Evolutionary conservation across 176 grass and related monocot species (phyloP), one percentile per base, ranked within the genome.

Genomic region (Triticum timopheevii): DNA sequence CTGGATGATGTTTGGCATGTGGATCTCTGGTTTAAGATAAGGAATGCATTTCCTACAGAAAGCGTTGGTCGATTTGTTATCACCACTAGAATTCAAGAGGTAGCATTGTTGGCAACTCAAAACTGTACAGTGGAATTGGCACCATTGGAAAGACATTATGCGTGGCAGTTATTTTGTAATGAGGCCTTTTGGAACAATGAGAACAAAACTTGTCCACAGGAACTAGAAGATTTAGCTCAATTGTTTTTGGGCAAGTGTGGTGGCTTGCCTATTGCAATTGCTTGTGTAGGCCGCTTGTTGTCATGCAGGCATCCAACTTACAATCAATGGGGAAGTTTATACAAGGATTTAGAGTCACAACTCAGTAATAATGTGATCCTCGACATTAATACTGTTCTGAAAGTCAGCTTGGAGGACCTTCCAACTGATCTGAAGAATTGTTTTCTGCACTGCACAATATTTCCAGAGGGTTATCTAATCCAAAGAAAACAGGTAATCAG

Each of bases 181-280:
- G 66, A 58, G 33, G 76, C 84, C 4, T 87, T 82, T 10, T 42
- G 38, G 78, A 87, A 47, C 0, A 40, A 27, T 7, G 58, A 58
- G 0, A 6, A 63, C 1, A 73, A 9, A 36, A 17, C 1, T 1
- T 87, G 86, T 3, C 86, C 79, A 0, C 0, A 2, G 0, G 86
- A 50, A 4, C 28, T 76, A 4, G 0, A 30, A 1, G 1, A 5
- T 47, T 58, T 61, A 13, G 79, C 58, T 8, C 4, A 45, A 3
- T 31, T 0, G 13, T 81, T 87, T 22, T 1, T 76, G 13, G 22
- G 44, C 1, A 87, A 66, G 59, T 87, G 86, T 24, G 7, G n/a
- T 20, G 86, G 79, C 13, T 62, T 87, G 4, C 78, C 86, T 1
- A 78, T 86, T 66, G 76, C 83, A 12, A 76, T 76, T 76, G 73